A percentile compares a stretch with the other conserved stretches of the same genome.
These are phyloP conservation scores for Abelmoschus esculentus DNA, from an alignment of 345 rosid species.

Conservation along the genomic window DNA sequence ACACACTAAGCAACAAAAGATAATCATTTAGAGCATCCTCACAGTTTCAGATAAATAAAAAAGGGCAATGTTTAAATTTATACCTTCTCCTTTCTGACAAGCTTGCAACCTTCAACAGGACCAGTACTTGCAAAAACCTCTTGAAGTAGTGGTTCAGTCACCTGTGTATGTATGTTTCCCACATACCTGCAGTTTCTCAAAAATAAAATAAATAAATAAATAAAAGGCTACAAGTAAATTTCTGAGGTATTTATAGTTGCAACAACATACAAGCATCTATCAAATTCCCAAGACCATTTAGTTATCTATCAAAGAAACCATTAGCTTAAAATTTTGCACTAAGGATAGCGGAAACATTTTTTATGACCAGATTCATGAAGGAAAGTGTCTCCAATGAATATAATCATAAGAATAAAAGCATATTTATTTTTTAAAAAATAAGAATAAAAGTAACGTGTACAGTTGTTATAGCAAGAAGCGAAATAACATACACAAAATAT, in stretches of 20 bases:
- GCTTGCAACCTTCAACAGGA: constrained; percentile 90
- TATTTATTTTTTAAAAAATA: no score
- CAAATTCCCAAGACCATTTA: background rate
- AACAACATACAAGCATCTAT: constrained; percentile 6
- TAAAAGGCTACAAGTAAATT: constrained; percentile 25
- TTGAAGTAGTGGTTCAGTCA: constrained; percentile 91
- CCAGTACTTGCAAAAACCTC: constrained; percentile 96
- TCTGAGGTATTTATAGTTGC: constrained; percentile 11
- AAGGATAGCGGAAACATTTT: background rate
- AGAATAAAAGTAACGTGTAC: background rate
- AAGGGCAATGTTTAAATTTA: background rate
- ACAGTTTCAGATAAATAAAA: background rate
- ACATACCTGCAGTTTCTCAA: constrained; percentile 73
- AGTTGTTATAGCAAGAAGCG: constrained; percentile 13
- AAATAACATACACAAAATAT: constrained; percentile 8
- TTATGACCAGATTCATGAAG: background rate
- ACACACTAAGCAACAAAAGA: background rate
- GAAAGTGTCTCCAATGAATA: background rate
- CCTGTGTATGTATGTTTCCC: constrained; percentile 86
- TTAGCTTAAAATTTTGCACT: background rate
- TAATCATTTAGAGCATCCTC: background rate
- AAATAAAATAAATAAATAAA: constrained; percentile 23
- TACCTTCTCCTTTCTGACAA: constrained; percentile 88
- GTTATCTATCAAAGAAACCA: background rate
- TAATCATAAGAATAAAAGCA: background rate